These are phyloP conservation scores for Remersonia thermophila DNA, from an alignment of 2,329 filamentous ascomycete genomes.

Conservation along the genomic window DNA sequence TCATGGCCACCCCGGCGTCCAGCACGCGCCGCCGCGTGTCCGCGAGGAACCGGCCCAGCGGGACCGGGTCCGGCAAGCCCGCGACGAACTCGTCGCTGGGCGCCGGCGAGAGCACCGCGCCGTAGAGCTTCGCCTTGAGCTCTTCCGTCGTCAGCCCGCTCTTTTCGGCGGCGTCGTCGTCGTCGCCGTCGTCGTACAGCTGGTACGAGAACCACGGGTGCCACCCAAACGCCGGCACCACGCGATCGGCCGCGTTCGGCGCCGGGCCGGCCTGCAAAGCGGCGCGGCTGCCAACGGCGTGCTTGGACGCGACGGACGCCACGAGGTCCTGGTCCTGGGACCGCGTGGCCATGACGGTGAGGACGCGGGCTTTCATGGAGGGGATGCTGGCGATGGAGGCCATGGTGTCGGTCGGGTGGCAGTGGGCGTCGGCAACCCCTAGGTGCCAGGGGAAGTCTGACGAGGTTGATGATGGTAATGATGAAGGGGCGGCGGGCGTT, in stretches of 20 bases:
- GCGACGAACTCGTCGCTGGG: conserved; percentile 35
- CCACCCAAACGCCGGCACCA: conserved; percentile 70
- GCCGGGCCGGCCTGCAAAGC: conserved; percentile 12
- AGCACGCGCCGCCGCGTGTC: conserved; percentile 44
- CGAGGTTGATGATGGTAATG: conserved; percentile 19
- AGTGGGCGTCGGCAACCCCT: conserved; percentile 67
- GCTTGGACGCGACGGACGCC: conserved; percentile 41
- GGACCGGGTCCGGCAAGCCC: conserved; percentile 16
- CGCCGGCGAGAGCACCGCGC: conserved; percentile 46
- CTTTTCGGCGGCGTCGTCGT: conserved; percentile 25
- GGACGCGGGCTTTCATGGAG: conserved; percentile 49
- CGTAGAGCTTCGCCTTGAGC: conserved; percentile 48
- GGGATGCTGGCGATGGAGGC: conserved; percentile 44
- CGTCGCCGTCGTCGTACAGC: conserved; percentile 48
- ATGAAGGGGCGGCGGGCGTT: not conserved
- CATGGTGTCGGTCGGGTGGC: conserved; percentile 73
- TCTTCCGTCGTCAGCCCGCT: conserved; percentile 15
- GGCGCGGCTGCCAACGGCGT: conserved; percentile 32
- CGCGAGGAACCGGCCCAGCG: conserved; percentile 16
- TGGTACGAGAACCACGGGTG: conserved; percentile 80
- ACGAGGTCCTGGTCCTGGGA: conserved; percentile 66
- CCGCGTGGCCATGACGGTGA: conserved; percentile 70
- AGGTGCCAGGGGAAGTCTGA: conserved; percentile 62
- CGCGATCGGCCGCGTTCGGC: conserved; percentile 20
- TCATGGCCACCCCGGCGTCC: conserved; percentile 48